Base-by-base conservation (phyloP, 306 rosid genomes). In the Fragaria iinumae region DNA sequence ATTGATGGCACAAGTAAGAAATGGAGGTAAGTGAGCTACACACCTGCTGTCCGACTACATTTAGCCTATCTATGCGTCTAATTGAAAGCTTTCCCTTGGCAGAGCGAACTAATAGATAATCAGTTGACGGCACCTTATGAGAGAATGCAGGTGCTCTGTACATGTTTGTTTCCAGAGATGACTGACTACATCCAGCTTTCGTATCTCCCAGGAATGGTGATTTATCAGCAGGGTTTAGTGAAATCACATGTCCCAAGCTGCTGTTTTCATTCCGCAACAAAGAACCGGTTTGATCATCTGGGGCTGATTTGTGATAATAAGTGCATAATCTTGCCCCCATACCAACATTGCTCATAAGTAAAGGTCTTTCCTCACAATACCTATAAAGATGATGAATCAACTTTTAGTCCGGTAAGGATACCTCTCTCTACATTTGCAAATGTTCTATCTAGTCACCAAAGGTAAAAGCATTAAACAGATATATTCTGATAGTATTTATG, bases 301-400 rank as follows among this genome's bases (percentile, higher is more conserved):
- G 91, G 21, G 92, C 89, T 60, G 84, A 81, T 81, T 94, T 94
- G 82, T 90, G 95, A 82, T 92, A 91, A 80, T 94, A 94, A n/a
- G 95, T 92, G 83, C 98, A 94, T 25, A 94, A 90, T 80, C 95
- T 92, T 66, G 96, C 95, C 79, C 97, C 98, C 98, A 92, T 92
- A 74, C 98, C 98, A 77, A 80, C 87, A 84, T 90, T 94, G 86
- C 97, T 85, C 88, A 92, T 80, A 80, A 94, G 94, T 80, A 94
- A 87, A 81, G 98, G 98, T 76, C 98, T 89, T 88, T 94, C 98
- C 89, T 94, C 98, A 62, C 97, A 92, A 81, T 94, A 94, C 89
- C 98, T 95, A 69, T 55, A 74, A 82, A 77, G 71, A 81, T 45
- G 76, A 77, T 69, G 78, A 52, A 75, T 62, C 44, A 67, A 70